Evolutionary conservation across 2,329 filamentous ascomycete genomes (phyloP).

Genomic region (Chrysosporium queenslandicum): DNA sequence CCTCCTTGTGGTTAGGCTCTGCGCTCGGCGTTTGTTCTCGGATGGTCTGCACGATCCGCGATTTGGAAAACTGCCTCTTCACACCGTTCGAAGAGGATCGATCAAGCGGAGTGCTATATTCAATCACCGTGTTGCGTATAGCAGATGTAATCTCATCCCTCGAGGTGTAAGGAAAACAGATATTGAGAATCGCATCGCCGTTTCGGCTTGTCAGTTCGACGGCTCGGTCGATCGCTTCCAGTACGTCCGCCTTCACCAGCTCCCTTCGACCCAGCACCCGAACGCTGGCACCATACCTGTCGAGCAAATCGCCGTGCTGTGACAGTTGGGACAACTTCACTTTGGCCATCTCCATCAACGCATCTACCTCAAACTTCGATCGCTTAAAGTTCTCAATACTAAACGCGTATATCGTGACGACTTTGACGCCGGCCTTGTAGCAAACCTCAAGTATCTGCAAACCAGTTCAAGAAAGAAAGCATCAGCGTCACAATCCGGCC

Average conservation of each 20-base stretch:
- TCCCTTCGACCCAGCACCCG: constrained; percentile 76
- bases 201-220: constrained; percentile 81
- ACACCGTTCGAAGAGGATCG: constrained; percentile 24
- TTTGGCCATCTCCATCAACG: constrained; percentile 95
- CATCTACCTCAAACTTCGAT: constrained; percentile 91
- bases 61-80: constrained; percentile 71
- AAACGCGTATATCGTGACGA: constrained; percentile 96
- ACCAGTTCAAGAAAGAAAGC: not conserved
- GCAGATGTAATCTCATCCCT: constrained; percentile 89
- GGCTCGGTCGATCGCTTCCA: constrained; percentile 77
- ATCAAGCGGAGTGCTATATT: constrained; percentile 65
- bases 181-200: constrained; percentile 69
- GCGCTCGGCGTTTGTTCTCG: constrained; percentile 52
- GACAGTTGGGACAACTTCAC: constrained; percentile 84
- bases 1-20: constrained; percentile 31
- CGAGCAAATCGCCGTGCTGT: constrained; percentile 84
- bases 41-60: constrained; percentile 77
- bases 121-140: constrained; percentile 74
- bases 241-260: constrained; percentile 74
- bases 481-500: not conserved
- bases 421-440: constrained; percentile 93
- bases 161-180: constrained; percentile 96
- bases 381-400: constrained; percentile 99
- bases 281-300: constrained; percentile 82
- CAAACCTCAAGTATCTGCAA: constrained; percentile 82